Conservation (phyloP, 2,329 filamentous ascomycete species). For the Parascedosporium putredinis region DNA sequence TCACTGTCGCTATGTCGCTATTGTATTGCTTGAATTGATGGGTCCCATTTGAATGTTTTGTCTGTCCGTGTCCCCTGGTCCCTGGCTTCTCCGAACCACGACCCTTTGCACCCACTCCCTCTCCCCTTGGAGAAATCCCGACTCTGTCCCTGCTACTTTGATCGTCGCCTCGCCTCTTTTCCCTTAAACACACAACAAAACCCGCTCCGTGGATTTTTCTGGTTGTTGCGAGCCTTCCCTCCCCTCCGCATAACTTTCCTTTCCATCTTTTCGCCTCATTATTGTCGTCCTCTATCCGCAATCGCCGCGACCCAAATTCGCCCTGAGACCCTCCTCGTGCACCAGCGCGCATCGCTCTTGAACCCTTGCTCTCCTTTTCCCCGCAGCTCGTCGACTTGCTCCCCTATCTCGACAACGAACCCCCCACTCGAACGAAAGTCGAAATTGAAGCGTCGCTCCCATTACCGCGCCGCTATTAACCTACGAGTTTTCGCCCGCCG, state of each 20-base stretch:
- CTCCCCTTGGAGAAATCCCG: neutral
- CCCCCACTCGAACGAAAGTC: neutral
- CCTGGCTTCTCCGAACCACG: neutral
- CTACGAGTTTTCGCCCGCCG: no score
- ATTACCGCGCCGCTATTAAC: no score
- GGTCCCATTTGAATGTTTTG: no score
- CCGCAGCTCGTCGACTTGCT: neutral
- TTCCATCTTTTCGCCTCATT: neutral
- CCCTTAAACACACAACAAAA: neutral
- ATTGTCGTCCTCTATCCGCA: neutral
- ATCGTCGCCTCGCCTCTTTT: neutral
- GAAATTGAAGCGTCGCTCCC: neutral
- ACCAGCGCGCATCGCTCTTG: neutral
- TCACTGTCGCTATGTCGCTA: neutral
- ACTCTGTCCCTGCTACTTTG: neutral
- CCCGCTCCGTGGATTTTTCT: neutral
- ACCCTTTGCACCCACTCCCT: neutral
- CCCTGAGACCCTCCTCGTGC: neutral
- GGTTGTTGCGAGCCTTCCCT: no score
- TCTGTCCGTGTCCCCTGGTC: neutral
- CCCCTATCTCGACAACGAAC: neutral
- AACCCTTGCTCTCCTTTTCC: neutral
- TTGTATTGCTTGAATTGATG: no score
- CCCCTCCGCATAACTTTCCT: neutral
- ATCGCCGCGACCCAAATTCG: neutral